phyloP scores from a whole-genome alignment of 345 rosid genomes.

The Eucalyptus cloeziana region DNA sequence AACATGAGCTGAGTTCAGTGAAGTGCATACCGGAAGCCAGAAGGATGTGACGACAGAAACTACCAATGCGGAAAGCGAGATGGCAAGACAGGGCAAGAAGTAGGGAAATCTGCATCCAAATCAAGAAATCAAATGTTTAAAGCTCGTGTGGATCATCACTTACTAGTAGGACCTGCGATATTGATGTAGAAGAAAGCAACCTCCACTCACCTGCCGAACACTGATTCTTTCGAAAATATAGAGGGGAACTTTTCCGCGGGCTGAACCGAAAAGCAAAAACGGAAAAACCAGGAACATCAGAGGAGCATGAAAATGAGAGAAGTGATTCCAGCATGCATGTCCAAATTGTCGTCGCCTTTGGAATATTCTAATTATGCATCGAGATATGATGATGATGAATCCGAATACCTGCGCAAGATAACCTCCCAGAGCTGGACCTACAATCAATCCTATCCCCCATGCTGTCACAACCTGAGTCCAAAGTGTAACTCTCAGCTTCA shows the following conservation, averaged over 20 bases:
- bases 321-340: not conserved
- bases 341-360: not conserved
- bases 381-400: not conserved
- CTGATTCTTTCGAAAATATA: slow-evolving; percentile 39
- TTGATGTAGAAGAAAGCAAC: not conserved
- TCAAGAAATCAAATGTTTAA: not conserved
- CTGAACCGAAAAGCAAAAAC: slow-evolving; percentile 6
- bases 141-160: not conserved
- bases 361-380: not conserved
- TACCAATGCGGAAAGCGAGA: slow-evolving; percentile 45
- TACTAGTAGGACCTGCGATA: not conserved
- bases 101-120: slow-evolving; percentile 59
- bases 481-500: not conserved
- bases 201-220: slow-evolving; percentile 1
- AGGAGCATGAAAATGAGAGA: not conserved
- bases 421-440: slow-evolving; percentile 97
- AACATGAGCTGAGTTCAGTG: not conserved
- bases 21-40: slow-evolving; percentile 65
- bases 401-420: slow-evolving; percentile 72
- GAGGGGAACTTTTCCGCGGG: slow-evolving; percentile 78
- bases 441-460: slow-evolving; percentile 92
- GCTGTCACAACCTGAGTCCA: slow-evolving; percentile 70
- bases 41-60: slow-evolving; percentile 33
- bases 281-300: not conserved
- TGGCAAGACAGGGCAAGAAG: slow-evolving; percentile 56